Evolutionary conservation across 2,329 filamentous ascomycete species (phyloP), one percentile per base, ranked within the genome.

Genomic region (Pestalotiopsis fici): DNA sequence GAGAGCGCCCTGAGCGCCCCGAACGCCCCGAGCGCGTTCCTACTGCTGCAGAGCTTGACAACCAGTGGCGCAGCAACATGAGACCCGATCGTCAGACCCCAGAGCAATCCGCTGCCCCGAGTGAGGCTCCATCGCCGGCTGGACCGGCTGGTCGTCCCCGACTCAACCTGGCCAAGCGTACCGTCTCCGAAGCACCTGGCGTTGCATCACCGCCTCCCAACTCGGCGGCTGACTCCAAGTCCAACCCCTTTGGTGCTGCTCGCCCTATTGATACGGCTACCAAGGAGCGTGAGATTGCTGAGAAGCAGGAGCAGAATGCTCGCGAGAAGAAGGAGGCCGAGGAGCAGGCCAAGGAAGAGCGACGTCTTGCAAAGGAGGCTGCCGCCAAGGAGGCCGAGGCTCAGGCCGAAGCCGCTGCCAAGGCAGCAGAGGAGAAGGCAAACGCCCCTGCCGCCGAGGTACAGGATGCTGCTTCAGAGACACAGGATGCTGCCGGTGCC

Each of bases 261-360:
- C 91, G 92, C 70, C 96, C 96, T 66, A 97, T 98, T 74, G 95
- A 99, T 81, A 98, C 95, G 59, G 93, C 93, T 59, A 88, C 94
- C 15, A 91, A 93, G 72, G 95, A 98, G 83, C 91, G 91, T 74
- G 91, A 97, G 79, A 90, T 99, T 67, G 95, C 97, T 75, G 94
- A 97, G 83, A 97, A 94, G 86, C 88, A 92, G 71, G 85, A 92
- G 75, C 85, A 93, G 67, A 87, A 88, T 6, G 70, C 94, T 28
- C 90, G 90, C 71, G 91, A 96, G 80, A 97, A 97, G 88, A 93
- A 91, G 77, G 94, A 97, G 74, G 89, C 91, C 0, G 93, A 96
- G 1, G 93, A 96, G 70, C 96, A 95, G 83, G 91, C 89, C 57
- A 94, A 93, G 80, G 93, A 93, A 74, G 92, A 94, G 71, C 85